Conservation (phyloP, 495 filamentous ascomycete species). For the Xylaria sp. region DNA sequence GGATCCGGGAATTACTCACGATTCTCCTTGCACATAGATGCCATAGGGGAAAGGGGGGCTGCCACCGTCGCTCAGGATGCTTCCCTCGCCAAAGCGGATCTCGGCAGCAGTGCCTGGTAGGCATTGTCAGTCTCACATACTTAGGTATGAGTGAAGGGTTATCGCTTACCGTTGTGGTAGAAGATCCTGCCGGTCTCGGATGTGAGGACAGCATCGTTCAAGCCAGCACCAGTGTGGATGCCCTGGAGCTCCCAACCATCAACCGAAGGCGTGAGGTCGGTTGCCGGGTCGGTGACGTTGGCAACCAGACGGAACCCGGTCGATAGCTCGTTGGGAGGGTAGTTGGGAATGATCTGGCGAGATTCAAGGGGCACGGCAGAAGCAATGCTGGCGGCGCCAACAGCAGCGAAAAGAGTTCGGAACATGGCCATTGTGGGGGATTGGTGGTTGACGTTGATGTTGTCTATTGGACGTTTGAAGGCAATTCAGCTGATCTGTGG, state of each 20-base stretch:
- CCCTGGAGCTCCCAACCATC: constrained; percentile 33
- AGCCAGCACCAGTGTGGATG: constrained; percentile 42
- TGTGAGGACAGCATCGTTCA: constrained; percentile 40
- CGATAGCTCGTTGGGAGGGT: constrained; percentile 24
- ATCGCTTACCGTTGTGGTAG: constrained; percentile 41
- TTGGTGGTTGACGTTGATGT: not conserved
- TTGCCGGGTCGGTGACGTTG: constrained; percentile 36
- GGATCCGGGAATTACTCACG: too few relatives aligned
- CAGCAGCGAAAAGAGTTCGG: constrained; percentile 5
- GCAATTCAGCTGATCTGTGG: not conserved
- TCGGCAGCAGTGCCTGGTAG: constrained; percentile 35
- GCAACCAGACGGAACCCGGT: constrained; percentile 42
- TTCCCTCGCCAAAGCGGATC: constrained; percentile 26
- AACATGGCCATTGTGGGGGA: constrained; percentile 13
- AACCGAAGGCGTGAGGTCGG: constrained; percentile 39
- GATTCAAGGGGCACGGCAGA: constrained; percentile 5
- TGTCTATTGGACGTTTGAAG: not conserved
- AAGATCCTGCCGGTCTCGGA: constrained; percentile 36
- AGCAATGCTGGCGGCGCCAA: constrained; percentile 18
- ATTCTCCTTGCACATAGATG: constrained; percentile 32
- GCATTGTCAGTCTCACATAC: constrained; percentile 8
- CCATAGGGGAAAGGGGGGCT: constrained; percentile 41
- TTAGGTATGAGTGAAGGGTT: not conserved
- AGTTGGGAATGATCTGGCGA: constrained; percentile 20
- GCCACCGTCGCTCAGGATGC: constrained; percentile 43